Evolutionary conservation across 2,329 filamentous ascomycete genomes (phyloP), one percentile per base, ranked within the genome.

Genomic region (Lasiodiplodia sp.): DNA sequence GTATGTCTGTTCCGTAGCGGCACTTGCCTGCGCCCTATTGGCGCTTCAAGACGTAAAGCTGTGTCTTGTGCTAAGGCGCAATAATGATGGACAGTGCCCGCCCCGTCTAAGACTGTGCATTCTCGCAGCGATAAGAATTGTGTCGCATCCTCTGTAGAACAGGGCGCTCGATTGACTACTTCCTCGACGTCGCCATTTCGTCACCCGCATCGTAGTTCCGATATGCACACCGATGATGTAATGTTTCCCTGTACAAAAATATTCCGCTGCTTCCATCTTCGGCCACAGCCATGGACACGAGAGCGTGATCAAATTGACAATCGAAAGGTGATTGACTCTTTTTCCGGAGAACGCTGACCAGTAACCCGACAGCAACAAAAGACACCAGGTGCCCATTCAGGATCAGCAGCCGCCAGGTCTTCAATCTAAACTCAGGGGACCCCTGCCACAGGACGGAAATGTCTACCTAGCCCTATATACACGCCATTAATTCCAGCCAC

Each of bases 391-490:
- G 23, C 71, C 71, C 23, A 53, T 69, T 12, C 64, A 69, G 21
- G 34, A 88, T 71, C 84, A 88, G 72, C 73, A 81, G 51, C 80
- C 81, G 28, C 87, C 87, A 0, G 87, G 87, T 10, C 81, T 83
- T 18, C 83, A 90, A 71, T 78, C 82, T 34, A 79, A 87, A 21
- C 83, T 93, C 81, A 77, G 84, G 56, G 80, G 86, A 23, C 84
- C 84, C 0, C 83, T 87, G 67, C 90, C 91, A 1, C 82, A 87
- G 55, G 88, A 87, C 68, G 88, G 91, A 67, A 83, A 90, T 69
- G 79, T 94, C 2, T 92, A 14, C 92, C 92, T 0, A 92, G 93
- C 0, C 92, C 64, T 70, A 83, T 85, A 75, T 63, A 78, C 70
- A 60, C 68, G 21, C 69, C 56, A 2, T 52, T 71, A 2, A 92